Conservation (phyloP, 2,329 filamentous ascomycete genomes). For the Pyricularia sp. region DNA sequence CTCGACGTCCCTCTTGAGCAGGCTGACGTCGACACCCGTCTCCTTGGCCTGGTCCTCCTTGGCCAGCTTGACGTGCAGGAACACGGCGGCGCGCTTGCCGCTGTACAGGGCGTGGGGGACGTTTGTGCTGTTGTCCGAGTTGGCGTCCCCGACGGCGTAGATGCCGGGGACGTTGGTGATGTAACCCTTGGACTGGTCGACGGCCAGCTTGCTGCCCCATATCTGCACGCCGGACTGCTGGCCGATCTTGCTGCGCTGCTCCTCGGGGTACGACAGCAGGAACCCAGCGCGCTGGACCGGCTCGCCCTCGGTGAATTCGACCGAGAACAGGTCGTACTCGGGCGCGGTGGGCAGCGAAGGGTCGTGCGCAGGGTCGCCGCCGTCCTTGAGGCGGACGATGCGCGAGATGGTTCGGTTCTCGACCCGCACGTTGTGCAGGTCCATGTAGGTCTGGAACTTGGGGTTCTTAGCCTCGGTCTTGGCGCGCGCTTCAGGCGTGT, state of each 20-base stretch:
- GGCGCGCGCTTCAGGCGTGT: slow-evolving; percentile 32
- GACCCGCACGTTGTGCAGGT: slow-evolving; percentile 38
- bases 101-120: slow-evolving; percentile 51
- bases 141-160: slow-evolving; percentile 50
- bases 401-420: slow-evolving; percentile 45
- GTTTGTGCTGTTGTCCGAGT: slow-evolving; percentile 50
- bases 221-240: slow-evolving; percentile 36
- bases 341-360: slow-evolving; percentile 31
- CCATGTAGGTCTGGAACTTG: slow-evolving; percentile 38
- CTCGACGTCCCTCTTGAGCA: slow-evolving; percentile 20
- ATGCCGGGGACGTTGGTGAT: slow-evolving; percentile 43
- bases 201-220: slow-evolving; percentile 31
- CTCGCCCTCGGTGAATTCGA: slow-evolving; percentile 39
- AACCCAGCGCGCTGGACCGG: slow-evolving; percentile 39
- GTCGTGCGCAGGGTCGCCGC: slow-evolving; percentile 23
- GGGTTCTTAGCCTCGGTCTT: slow-evolving; percentile 28
- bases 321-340: slow-evolving; percentile 45
- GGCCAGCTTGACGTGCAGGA: slow-evolving; percentile 27
- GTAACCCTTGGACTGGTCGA: slow-evolving; percentile 20
- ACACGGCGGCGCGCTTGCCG: slow-evolving; percentile 49
- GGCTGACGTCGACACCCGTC: slow-evolving; percentile 19
- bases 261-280: slow-evolving; percentile 35
- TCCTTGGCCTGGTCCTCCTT: slow-evolving; percentile 28
- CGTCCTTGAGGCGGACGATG: slow-evolving; percentile 36
- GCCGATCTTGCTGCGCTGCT: slow-evolving; percentile 38